A percentile compares a stretch with the other conserved stretches of the same genome.
These are phyloP conservation scores for Ophiostoma perfectum DNA, from an alignment of 2,329 filamentous ascomycete genomes.

Conservation along the genomic window DNA sequence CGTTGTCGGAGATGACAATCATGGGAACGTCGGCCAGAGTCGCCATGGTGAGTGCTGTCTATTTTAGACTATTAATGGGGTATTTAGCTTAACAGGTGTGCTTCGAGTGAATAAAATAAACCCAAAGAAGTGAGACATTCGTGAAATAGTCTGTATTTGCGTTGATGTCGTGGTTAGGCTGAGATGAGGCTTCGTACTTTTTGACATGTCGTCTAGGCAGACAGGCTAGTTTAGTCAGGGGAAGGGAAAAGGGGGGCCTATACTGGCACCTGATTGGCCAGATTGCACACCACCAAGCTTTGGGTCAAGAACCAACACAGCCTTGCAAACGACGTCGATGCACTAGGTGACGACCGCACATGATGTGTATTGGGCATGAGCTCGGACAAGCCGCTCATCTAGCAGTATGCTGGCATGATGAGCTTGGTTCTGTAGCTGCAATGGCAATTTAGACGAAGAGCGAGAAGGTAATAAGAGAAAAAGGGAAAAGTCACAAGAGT, in stretches of 20 bases:
- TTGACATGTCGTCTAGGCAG: slow-evolving; percentile 11
- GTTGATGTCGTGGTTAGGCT: background rate
- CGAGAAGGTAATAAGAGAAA: no score
- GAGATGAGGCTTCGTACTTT: slow-evolving; percentile 10
- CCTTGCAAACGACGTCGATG: background rate
- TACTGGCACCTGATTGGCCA: slow-evolving; percentile 1
- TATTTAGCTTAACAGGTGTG: background rate
- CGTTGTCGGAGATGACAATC: slow-evolving; percentile 67
- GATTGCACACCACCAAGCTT: background rate
- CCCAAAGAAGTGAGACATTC: background rate
- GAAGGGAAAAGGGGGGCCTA: background rate
- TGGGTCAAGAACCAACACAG: slow-evolving; percentile 2
- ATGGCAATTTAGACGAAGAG: no score
- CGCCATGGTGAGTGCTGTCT: background rate
- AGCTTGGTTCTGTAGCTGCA: no score
- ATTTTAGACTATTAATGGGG: background rate
- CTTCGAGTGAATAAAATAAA: background rate
- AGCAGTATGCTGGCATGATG: no score
- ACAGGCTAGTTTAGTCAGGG: slow-evolving; percentile 13
- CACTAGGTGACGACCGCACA: background rate
- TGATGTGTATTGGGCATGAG: no score
- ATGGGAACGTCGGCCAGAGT: slow-evolving; percentile 68
- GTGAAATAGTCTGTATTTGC: background rate
- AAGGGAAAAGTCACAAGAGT: no score
- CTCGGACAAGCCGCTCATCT: no score